Evolutionary conservation across 83 land plant species (phyloP), one percentile per base, ranked within the genome.

Genomic region (Diphasiastrum complanatum): DNA sequence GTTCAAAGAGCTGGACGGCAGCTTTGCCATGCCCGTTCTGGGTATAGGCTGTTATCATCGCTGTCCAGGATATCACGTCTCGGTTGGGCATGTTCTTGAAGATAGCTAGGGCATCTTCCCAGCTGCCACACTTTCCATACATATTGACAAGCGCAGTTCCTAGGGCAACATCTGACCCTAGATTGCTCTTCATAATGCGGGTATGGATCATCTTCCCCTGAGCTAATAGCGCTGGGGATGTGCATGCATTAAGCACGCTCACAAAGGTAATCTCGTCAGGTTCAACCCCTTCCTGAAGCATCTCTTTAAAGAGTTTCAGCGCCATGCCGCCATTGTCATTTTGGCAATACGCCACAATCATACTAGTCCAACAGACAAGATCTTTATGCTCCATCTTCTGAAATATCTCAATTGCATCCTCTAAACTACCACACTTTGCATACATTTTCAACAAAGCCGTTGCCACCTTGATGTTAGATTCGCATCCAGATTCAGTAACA

Each of bases 391-490:
- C 6, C 30, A 52, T 24, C 16, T 29, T 27, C 16, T 3, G 18
- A 27, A 52, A 52, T 22, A 52, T 2, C 4, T 27, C 16, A 2
- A 19, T 58, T 35, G 61, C 45, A 58, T 20, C 28, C 2, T 58
- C 19, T 2, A 58, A 33, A 24, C 51, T 28, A 11, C 61, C 61
- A 33, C 46, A 58, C 19, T 58, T 58, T 2, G 41, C 61, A 19
- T 58, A 58, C 51, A 58, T 58, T 24, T 58, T 58, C 10, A 58
- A 33, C 2, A 58, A 3, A 36, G 61, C 45, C 12, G 61, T 58
- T 33, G 19, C 61, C 32, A 58, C 8, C 20, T 4, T 18, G 23
- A 58, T 18, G 35, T 58, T 41, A 33, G 18, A 11, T 16, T 33
- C 34, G 12, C 32, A 16, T 34, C 61, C 61, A 34, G 33, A 16